phyloP scores from a whole-genome alignment of 352 stramenopile genomes.

The Phytophthora sojae region DNA sequence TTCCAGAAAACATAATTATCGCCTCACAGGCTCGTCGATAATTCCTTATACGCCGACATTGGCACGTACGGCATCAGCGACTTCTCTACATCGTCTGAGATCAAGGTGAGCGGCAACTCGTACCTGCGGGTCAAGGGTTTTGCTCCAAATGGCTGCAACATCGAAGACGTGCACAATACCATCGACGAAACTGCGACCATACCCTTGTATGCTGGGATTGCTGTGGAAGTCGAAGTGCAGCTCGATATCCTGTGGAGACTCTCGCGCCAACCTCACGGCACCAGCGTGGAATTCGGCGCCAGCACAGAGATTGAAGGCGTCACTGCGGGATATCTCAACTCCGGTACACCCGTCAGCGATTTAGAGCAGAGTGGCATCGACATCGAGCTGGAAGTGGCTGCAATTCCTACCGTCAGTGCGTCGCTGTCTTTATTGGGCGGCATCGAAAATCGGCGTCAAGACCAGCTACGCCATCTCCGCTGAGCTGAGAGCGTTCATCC shows the following conservation, averaged over 20 bases:
- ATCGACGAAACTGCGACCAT: background rate
- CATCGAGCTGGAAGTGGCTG: too few species aligned
- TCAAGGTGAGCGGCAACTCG: conserved; percentile 10
- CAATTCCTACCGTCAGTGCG: background rate
- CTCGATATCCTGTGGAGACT: conserved; percentile 8
- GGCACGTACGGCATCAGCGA: background rate
- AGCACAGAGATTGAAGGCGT: background rate
- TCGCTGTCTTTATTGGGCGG: background rate
- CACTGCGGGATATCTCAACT: background rate
- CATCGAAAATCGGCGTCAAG: background rate
- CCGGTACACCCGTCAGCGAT: background rate
- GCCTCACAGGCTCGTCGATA: too few species aligned
- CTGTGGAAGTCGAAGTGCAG: background rate
- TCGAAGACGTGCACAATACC: background rate
- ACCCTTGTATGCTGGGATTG: background rate
- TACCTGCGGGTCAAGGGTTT: conserved; percentile 1
- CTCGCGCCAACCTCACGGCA: conserved; percentile 4
- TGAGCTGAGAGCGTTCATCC: background rate
- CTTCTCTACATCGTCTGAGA: conserved; percentile 1
- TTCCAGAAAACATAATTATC: too few species aligned
- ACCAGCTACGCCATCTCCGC: background rate
- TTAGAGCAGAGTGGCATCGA: background rate
- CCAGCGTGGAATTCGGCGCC: conserved; percentile 1
- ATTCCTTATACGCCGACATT: background rate
- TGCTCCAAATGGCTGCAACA: conserved; percentile 14